Base-by-base conservation (phyloP, 2,329 filamentous ascomycete species). In the Penicillium corylophilum region DNA sequence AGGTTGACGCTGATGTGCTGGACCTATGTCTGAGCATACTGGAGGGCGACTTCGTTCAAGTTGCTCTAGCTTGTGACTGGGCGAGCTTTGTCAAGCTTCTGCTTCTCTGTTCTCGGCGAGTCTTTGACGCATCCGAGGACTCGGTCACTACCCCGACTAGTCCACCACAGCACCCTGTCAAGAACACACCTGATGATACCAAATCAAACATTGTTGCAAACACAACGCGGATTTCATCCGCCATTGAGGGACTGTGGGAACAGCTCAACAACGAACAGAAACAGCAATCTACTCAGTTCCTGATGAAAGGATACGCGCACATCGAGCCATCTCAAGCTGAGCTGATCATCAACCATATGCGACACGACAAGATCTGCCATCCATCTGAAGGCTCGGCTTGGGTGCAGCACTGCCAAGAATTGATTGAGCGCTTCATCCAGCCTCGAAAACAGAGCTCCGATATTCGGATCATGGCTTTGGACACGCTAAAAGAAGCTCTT, bases 1-100 rank as follows among this genome's bases (percentile, higher is more conserved):
- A 70, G 15, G 61, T 75, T 22, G 67, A 74, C 44, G 67, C 71
- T 1, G 73, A 74, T 52, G 65, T 74, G 24, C 50, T 74, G 48
- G 71, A 75, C 48, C 55, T 75, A 44, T 74, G 71, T 56, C 51
- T 73, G 24, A 73, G 67, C 51, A 64, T 70, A 35, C 48, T 75
- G 36, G 72, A 74, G 46, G 70, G 72, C 9, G 71, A 73, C 22
- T 73, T 66, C 48, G 48, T 63, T 24, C 54, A 58, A 13, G 54
- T 70, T 29, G 64, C 67, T 26, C 48, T 74, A 50, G 62, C 64
- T 28, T 54, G 51, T 31, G 63, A 64, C 58, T 75, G 67, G 69
- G 62, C 51, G 26, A 57, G 39, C 9, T 74, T 72, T 56, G 64
- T 65, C 48, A 53, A 64, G 42, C 51, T 72, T 36, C 54, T 71